A percentile compares a stretch with the other conserved stretches of the same genome.
These are phyloP conservation scores for Stephania cephalantha DNA, from an alignment of 164 flowering plant genomes.

Conservation along the genomic window DNA sequence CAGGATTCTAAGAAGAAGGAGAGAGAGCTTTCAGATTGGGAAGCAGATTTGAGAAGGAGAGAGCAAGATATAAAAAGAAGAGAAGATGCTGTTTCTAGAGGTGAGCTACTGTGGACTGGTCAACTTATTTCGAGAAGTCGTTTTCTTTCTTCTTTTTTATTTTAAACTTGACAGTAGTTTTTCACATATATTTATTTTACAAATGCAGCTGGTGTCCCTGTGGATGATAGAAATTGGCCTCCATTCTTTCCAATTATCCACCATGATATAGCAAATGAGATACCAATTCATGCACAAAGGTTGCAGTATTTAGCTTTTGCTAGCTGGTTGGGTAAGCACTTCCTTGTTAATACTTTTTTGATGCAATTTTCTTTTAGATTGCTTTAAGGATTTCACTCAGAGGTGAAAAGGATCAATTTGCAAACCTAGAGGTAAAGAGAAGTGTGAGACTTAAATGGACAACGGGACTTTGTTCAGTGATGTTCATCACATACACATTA, in stretches of 20 bases:
- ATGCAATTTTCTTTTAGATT: background rate
- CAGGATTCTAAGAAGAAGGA: conserved; percentile 55
- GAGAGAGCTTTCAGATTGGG: conserved; percentile 72
- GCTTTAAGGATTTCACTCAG: background rate
- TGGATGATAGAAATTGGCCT: conserved; percentile 90
- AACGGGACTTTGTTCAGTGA: too few species aligned
- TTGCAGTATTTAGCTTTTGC: conserved; percentile 97
- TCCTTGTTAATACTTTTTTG: conserved; percentile 1
- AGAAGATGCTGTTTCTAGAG: conserved; percentile 79
- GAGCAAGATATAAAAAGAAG: conserved; percentile 85
- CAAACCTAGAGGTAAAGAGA: background rate
- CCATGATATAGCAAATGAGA: conserved; percentile 94
- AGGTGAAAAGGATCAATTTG: background rate
- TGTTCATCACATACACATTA: too few species aligned
- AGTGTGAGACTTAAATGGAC: background rate
- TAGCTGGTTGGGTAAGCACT: conserved; percentile 90
- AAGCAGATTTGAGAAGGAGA: conserved; percentile 79
- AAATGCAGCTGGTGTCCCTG: conserved; percentile 64
- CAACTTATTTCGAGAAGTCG: background rate
- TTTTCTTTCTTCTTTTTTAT: background rate
- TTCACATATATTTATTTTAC: conserved; percentile 1
- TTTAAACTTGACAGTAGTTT: too few species aligned
- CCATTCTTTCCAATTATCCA: conserved; percentile 95
- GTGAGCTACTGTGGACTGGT: conserved; percentile 24
- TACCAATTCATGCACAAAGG: conserved; percentile 91